Evolutionary conservation across 163 green algal genomes (phyloP).

Genomic region (Volvox carteri): DNA sequence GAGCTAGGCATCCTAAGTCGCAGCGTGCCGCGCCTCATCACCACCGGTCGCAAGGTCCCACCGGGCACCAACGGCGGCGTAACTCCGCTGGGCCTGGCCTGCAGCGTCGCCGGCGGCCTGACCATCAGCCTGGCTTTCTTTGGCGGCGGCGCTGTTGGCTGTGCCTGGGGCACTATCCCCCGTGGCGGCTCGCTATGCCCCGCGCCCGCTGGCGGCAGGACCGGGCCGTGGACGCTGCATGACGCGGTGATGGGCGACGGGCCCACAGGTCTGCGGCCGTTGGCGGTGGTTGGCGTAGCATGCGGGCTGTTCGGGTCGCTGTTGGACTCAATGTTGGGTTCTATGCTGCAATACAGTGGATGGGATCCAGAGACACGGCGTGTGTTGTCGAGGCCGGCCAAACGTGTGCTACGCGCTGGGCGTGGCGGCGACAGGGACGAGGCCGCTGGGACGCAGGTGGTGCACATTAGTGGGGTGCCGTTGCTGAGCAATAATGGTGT

Average conservation of each 20-base stretch:
- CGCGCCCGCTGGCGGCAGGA: background rate
- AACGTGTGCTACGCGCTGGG: no score
- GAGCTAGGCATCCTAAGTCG: conserved; percentile 92
- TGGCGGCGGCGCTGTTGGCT: conserved; percentile 11
- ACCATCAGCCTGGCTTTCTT: conserved; percentile 80
- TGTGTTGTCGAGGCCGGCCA: background rate
- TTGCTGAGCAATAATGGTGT: conserved; percentile 91
- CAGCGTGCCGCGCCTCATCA: conserved; percentile 87
- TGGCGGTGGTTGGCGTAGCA: background rate
- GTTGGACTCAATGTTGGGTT: conserved; percentile 91
- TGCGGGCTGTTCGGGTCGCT: conserved; percentile 87
- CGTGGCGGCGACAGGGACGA: background rate
- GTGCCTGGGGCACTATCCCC: background rate
- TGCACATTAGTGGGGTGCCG: conserved; percentile 78
- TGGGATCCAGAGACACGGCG: conserved; percentile 61
- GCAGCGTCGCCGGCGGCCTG: conserved; percentile 78
- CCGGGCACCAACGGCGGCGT: conserved; percentile 83
- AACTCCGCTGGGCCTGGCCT: conserved; percentile 76
- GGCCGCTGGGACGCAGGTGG: conserved; percentile 61
- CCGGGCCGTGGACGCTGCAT: background rate
- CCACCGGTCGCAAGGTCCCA: conserved; percentile 64
- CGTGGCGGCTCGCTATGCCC: conserved; percentile 15
- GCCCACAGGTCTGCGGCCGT: background rate
- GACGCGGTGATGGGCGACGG: background rate
- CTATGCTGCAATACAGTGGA: conserved; percentile 91